A percentile compares a stretch with the other conserved stretches of the same genome.
Conservation (phyloP, 2,329 filamentous ascomycete genomes). For the Fusarium solani-melongenae region DNA sequence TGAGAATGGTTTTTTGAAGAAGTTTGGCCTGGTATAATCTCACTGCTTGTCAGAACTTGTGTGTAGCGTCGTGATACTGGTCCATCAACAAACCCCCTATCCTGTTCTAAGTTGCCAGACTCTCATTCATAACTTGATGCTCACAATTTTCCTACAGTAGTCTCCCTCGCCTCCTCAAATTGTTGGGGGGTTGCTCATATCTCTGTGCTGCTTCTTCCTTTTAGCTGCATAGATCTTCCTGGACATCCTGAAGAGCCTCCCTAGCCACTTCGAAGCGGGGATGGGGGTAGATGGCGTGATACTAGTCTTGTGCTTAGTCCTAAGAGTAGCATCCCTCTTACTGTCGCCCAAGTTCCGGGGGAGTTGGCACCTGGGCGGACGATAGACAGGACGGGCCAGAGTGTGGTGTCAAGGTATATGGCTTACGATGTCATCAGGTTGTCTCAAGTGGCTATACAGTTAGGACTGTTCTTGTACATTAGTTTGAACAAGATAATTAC, state of each 20-base stretch:
- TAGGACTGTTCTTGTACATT: neutral
- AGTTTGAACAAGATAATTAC: neutral
- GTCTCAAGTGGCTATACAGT: constrained; percentile 17
- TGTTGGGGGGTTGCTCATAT: neutral
- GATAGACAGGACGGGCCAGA: constrained; percentile 53
- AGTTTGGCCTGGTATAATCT: neutral
- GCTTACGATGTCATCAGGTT: constrained; percentile 49
- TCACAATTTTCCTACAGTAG: neutral
- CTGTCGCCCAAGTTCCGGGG: constrained; percentile 44
- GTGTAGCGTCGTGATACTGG: constrained; percentile 13
- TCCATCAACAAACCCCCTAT: constrained; percentile 22
- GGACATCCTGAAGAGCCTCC: constrained; percentile 29
- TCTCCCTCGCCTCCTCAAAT: no score
- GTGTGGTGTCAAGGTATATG: constrained; percentile 55
- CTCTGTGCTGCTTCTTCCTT: neutral
- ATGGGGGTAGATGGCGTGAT: constrained; percentile 59
- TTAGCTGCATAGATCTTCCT: neutral
- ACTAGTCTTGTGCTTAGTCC: constrained; percentile 51
- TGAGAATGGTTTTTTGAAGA: neutral
- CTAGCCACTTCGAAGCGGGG: constrained; percentile 48
- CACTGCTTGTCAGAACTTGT: neutral
- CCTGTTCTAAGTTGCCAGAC: neutral
- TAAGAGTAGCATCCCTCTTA: constrained; percentile 21
- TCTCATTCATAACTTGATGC: neutral
- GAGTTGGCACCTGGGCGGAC: constrained; percentile 56